phyloP scores from a whole-genome alignment of 2,329 filamentous ascomycete genomes.

The Cercospora sesami region DNA sequence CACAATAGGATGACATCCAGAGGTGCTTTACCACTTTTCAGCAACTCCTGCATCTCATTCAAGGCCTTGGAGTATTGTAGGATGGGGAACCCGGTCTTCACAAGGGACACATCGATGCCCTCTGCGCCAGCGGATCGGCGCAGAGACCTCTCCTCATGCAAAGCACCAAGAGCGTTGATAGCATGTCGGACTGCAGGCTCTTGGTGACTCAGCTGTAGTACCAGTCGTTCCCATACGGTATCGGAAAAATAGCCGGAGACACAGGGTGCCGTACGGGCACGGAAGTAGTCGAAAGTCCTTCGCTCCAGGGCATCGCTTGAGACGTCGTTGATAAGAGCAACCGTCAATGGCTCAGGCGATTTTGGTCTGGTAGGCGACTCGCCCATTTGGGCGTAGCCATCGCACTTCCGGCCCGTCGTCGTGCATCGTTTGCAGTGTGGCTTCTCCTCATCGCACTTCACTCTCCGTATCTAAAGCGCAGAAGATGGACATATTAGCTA shows the following conservation, averaged over 20 bases:
- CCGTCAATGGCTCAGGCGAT: conserved; percentile 21
- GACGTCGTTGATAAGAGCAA: conserved; percentile 27
- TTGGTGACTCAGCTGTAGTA: conserved; percentile 36
- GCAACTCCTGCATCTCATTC: conserved; percentile 32
- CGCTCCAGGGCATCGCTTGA: conserved; percentile 32
- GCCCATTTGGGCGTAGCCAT: conserved; percentile 49
- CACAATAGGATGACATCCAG: conserved; percentile 36
- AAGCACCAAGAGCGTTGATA: conserved; percentile 36
- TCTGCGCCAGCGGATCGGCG: conserved; percentile 18
- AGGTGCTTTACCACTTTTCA: conserved; percentile 26
- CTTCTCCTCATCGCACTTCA: conserved; percentile 60
- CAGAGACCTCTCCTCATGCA: conserved; percentile 35
- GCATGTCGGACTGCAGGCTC: conserved; percentile 39
- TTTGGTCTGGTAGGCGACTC: conserved; percentile 18
- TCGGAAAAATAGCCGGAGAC: conserved; percentile 38
- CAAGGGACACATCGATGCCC: conserved; percentile 26
- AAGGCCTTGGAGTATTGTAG: conserved; percentile 38
- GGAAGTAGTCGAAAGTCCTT: conserved; percentile 37
- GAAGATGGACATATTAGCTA: conserved; percentile 5
- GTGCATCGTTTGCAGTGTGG: conserved; percentile 56
- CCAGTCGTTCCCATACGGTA: conserved; percentile 34
- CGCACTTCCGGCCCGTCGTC: conserved; percentile 58
- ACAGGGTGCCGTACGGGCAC: conserved; percentile 30
- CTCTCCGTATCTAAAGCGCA: conserved; percentile 52
- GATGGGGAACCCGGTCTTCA: conserved; percentile 33